Evolutionary conservation across 805 yeast genomes (phyloP).

Genomic region (Spathaspora passalidarum): DNA sequence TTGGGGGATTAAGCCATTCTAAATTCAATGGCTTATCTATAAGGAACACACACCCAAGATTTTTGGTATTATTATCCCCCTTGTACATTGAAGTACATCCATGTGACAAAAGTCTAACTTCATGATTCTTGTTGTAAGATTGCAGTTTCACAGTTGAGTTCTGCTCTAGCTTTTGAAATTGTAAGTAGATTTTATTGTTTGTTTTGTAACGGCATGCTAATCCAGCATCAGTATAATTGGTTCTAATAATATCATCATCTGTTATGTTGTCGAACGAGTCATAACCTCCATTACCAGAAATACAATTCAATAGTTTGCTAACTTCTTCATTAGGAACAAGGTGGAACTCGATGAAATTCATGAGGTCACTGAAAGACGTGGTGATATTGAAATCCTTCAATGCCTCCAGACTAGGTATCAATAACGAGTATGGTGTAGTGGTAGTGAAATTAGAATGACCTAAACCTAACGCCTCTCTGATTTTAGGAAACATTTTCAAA

Average conservation of each 20-base stretch:
- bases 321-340: constrained; percentile 60
- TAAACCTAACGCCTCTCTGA: constrained; percentile 40
- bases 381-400: constrained; percentile 51
- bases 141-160: not conserved
- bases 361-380: constrained; percentile 39
- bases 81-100: constrained; percentile 51
- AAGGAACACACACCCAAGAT: constrained; percentile 54
- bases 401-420: constrained; percentile 67
- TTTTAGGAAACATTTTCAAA: constrained; percentile 39
- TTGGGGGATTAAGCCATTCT: constrained; percentile 51
- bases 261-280: constrained; percentile 5
- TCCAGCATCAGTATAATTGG: constrained; percentile 41
- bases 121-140: constrained; percentile 49
- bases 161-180: constrained; percentile 14
- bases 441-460: constrained; percentile 1
- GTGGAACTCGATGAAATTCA: constrained; percentile 63
- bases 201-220: constrained; percentile 30
- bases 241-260: constrained; percentile 31
- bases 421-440: constrained; percentile 46
- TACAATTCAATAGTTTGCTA: constrained; percentile 46
- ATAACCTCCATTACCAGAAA: constrained; percentile 17
- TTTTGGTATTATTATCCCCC: constrained; percentile 15
- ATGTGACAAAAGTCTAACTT: constrained; percentile 54
- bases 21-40: constrained; percentile 68
- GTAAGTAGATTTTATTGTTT: constrained; percentile 34